Evolutionary conservation across 2,329 filamentous ascomycete genomes (phyloP).

Genomic region (Diaporthe caulivora): DNA sequence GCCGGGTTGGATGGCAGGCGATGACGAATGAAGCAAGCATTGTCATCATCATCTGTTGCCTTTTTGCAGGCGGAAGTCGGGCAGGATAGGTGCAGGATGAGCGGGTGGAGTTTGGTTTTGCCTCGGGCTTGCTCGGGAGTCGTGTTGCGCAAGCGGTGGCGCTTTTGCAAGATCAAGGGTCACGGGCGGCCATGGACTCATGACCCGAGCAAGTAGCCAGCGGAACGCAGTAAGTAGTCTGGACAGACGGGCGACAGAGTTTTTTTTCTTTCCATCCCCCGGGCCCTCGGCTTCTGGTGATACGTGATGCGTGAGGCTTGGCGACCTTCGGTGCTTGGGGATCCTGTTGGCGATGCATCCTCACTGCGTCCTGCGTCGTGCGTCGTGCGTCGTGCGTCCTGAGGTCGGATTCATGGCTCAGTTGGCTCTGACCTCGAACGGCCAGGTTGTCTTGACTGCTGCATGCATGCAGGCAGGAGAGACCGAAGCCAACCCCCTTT

Average conservation of each 20-base stretch:
- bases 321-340: not conserved
- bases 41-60: constrained; percentile 21
- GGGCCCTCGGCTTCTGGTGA: not conserved
- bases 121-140: constrained; percentile 17
- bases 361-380: constrained; percentile 14
- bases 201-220: constrained; percentile 1
- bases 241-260: not conserved
- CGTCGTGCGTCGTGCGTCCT: too few species aligned
- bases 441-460: constrained; percentile 26
- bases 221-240: not conserved
- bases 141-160: not conserved
- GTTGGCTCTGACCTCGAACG: not conserved
- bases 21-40: constrained; percentile 16
- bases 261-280: not conserved
- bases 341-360: constrained; percentile 11
- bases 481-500: constrained; percentile 57
- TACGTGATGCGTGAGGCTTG: not conserved
- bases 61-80: constrained; percentile 25
- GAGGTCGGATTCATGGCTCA: too few species aligned
- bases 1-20: constrained; percentile 18
- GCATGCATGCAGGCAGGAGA: constrained; percentile 50
- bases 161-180: constrained; percentile 1
- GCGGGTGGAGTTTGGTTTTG: constrained; percentile 28
- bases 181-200: constrained; percentile 15
- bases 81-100: constrained; percentile 12